Evolutionary conservation across 2,329 filamentous ascomycete genomes (phyloP).

Genomic region (Sarocladium brachiariae): DNA sequence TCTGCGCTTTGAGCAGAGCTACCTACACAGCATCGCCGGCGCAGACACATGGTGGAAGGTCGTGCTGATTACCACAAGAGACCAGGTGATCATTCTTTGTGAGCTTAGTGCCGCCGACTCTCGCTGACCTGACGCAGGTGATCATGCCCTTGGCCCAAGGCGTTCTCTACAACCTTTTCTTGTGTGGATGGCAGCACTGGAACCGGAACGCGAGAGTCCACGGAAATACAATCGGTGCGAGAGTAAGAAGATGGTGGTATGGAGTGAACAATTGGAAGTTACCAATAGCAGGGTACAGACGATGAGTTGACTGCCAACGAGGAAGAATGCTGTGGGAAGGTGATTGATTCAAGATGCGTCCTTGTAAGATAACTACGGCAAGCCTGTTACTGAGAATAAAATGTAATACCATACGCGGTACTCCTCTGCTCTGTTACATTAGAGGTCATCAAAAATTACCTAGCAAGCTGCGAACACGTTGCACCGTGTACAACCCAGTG

Average conservation of each 20-base stretch:
- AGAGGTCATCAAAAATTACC: background rate
- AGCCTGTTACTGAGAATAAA: too few relatives aligned
- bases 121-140: conserved; percentile 43
- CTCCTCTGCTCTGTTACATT: too few relatives aligned
- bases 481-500: background rate
- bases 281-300: conserved; percentile 28
- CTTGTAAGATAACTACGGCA: too few relatives aligned
- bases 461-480: background rate
- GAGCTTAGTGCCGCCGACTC: too few relatives aligned
- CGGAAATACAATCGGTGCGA: conserved; percentile 70
- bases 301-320: background rate
- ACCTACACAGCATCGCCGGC: conserved; percentile 77
- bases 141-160: conserved; percentile 85
- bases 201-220: conserved; percentile 72
- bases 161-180: conserved; percentile 75
- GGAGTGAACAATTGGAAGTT: conserved; percentile 85
- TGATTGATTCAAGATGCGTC: too few relatives aligned
- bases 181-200: conserved; percentile 86
- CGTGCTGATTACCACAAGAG: conserved; percentile 74
- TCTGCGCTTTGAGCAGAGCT: conserved; percentile 95
- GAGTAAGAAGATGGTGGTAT: conserved; percentile 88
- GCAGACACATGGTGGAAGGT: conserved; percentile 77
- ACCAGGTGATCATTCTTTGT: conserved; percentile 74
- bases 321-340: too few relatives aligned
- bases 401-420: too few relatives aligned